Evolutionary conservation across 208 protist genomes (phyloP), one percentile per base, ranked within the genome.

Genomic region (Trypanosoma avium): DNA sequence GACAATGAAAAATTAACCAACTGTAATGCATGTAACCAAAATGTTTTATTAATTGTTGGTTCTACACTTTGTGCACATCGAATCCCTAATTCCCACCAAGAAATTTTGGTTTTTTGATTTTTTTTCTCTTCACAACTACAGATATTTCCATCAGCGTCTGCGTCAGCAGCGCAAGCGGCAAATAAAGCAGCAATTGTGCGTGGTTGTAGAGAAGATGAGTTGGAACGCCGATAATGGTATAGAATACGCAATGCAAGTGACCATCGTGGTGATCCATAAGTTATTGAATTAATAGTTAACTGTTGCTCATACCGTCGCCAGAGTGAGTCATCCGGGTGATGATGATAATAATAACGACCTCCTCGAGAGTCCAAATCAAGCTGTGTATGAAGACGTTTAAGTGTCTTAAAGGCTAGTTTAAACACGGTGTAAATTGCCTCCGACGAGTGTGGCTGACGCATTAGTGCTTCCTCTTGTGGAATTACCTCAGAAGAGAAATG

Each of bases 401-500:
- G 49, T 26, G 26, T 49, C 22, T 71, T 71, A 29, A 63, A 59
- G 1, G 59, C 68, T 33, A 69, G 17, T 3, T 42, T 52, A 35
- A 70, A 70, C 3, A 79, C 67, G 0, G 49, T 36, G 13, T 27
- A 52, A 55, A 79, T 64, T 17, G 62, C 68, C 13, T 46, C 35
- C 0, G 50, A 22, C 0, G 61, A 75, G 15, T 42, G 58, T 15
- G 67, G 74, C n/a, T 42, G 42, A 8, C 74, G 69, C 48, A 79
- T 30, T 10, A 65, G 24, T 26, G 13, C 17, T 36, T 79, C 74
- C 5, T 45, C 32, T 26, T 48, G 32, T 26, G 74, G 66, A 58
- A 79, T 79, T 5, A 35, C n/a, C 13, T 65, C 53, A 6, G 54
- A 22, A 17, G 69, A 49, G 66, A 79, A 79, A 35, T 79, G 68